Conservation (phyloP, 108 stramenopile species). For the Cyclotella atomus region DNA sequence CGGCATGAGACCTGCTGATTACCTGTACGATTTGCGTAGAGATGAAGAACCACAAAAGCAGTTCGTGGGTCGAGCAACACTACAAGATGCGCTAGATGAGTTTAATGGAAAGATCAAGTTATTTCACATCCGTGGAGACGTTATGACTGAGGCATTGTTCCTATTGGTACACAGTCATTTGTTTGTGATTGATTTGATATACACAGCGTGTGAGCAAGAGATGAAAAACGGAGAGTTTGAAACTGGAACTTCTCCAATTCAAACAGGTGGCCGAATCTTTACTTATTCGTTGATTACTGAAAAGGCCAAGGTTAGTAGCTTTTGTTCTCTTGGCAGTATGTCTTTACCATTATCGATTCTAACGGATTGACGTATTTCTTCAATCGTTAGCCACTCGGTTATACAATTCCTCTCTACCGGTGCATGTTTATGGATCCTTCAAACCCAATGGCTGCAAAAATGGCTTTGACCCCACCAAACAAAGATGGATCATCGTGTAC, state of each 20-base stretch:
- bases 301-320: not conserved
- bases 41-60: constrained; percentile 7
- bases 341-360: not conserved
- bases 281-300: constrained; percentile 5
- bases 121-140: constrained; percentile 30
- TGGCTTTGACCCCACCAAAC: constrained; percentile 18
- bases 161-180: constrained; percentile 20
- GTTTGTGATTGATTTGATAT: constrained; percentile 33
- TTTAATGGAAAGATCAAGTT: constrained; percentile 21
- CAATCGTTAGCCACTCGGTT: constrained; percentile 12
- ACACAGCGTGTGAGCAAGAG: constrained; percentile 2
- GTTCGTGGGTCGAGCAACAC: constrained; percentile 6
- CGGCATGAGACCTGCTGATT: constrained; percentile 24
- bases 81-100: constrained; percentile 15
- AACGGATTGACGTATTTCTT: not conserved
- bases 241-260: constrained; percentile 9
- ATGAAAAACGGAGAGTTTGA: constrained; percentile 13
- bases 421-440: constrained; percentile 39
- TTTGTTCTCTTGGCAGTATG: not conserved
- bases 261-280: constrained; percentile 16
- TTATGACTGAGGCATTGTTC: constrained; percentile 23
- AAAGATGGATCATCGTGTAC: constrained; percentile 23
- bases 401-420: constrained; percentile 21
- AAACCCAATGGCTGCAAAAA: constrained; percentile 2
- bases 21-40: constrained; percentile 25